Conservation (phyloP, 208 protist genomes). For the Leishmania major region DNA sequence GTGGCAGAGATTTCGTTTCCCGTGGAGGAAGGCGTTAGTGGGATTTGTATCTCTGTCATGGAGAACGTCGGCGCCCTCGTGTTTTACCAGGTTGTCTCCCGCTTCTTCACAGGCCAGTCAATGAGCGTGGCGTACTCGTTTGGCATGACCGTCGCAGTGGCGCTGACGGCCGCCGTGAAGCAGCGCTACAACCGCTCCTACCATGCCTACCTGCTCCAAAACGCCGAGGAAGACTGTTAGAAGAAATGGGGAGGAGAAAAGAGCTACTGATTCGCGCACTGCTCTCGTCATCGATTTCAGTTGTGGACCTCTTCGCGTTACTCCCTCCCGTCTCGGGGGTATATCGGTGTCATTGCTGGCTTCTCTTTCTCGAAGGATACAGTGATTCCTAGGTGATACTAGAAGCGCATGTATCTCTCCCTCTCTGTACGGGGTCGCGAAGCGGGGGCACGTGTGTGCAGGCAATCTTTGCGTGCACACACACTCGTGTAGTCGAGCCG, state of each 20-base stretch:
- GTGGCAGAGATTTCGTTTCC: slow-evolving; percentile 87
- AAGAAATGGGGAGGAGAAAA: neutral
- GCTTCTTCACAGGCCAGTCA: slow-evolving; percentile 66
- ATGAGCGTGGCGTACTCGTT: slow-evolving; percentile 88
- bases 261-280: neutral
- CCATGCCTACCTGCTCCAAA: slow-evolving; percentile 51
- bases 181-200: slow-evolving; percentile 87
- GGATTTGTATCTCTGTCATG: slow-evolving; percentile 78
- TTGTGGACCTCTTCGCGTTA: neutral
- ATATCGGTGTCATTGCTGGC: neutral
- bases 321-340: neutral
- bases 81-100: slow-evolving; percentile 82
- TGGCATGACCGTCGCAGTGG: slow-evolving; percentile 80
- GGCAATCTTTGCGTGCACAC: neutral
- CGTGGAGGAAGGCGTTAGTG: slow-evolving; percentile 85
- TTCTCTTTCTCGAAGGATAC: neutral
- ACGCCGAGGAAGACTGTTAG: slow-evolving; percentile 25
- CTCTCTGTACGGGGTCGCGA: neutral
- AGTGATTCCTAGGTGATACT: neutral
- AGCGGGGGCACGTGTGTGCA: neutral
- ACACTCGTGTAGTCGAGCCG: neutral
- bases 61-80: slow-evolving; percentile 85
- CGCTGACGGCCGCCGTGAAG: slow-evolving; percentile 66
- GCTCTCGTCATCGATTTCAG: neutral
- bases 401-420: neutral